Evolutionary conservation across 495 filamentous ascomycete species (phyloP), one percentile per base, ranked within the genome.

Genomic region (Penicillium cosmopolitanum): DNA sequence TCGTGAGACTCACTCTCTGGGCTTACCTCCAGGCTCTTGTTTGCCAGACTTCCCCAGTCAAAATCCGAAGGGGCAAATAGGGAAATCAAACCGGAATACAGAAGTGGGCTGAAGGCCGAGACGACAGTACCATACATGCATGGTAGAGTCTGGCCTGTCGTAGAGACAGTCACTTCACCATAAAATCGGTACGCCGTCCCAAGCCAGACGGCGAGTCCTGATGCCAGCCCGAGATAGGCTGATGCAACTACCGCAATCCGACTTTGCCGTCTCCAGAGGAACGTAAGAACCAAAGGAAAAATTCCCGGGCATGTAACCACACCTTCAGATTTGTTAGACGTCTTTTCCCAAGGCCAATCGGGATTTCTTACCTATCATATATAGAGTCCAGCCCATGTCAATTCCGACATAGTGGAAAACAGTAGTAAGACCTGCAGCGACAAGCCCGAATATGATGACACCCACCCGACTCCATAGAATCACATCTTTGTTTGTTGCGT

Each of bases 351-450:
- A 38, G 11, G 10, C 10, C 35, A 69, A 65, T 15, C 75, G 75
- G 40, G 78, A 71, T 3, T 64, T 67, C 5, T 71, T 33, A 50
- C 57, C 64, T 19, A 67, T 47, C 50, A 61, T 57, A 31, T 63
- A 61, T 18, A 60, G 52, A 9, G 48, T 85, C 60, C 61, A 67
- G 43, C 87, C 87, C 84, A 89, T 88, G 34, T 82, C 83, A 50
- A 89, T 85, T 18, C 83, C 84, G 28, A 79, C 81, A 56, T 85
- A 94, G 77, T 84, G 90, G 3, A 96, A 84, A 8, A 89, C 91
- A 9, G 90, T 91, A 7, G 87, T 86, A 71, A 97, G 96, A 2
- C 75, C 87, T 7, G 94, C 93, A 82, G 97, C 96, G 63, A 91
- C 79, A 38, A 96, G 63, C 3, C 90, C 89, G 66, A 92, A 98